Evolutionary conservation across 2,329 filamentous ascomycete genomes (phyloP), one percentile per base, ranked within the genome.

Genomic region (Chaetomiaceae sp.): DNA sequence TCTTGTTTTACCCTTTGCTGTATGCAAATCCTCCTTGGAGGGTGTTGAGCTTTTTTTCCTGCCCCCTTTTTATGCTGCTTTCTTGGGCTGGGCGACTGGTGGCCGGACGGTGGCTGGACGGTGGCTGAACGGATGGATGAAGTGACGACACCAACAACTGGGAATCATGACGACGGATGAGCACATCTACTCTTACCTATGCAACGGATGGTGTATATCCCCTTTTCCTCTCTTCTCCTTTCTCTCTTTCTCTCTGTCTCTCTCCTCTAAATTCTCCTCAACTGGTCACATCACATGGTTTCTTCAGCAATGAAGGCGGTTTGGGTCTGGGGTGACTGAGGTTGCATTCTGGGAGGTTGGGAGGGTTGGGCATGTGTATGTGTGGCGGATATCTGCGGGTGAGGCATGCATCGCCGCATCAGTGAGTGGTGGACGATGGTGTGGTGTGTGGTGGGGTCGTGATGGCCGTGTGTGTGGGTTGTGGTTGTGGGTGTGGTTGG

Each of bases 111-210:
- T 25, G 16, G 16, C 8, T 31, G 30, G 43, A 16, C 19, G 38
- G 42, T 41, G 14, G 23, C 34, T 34, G 39, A 44, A 37, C 2
- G 27, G 5, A 33, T 33, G 35, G 27, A 41, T 44, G 37, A 50
- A 39, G 30, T 39, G 17, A 47, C 40, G 44, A 48, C 20, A 23
- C 27, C 40, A 16, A 40, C 30, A 31, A 39, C 4, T 31, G 27
- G 30, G 16, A 51, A 46, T 30, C 42, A 51, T 17, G 43, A 41
- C 42, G 19, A 31, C 39, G 16, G 16, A 42, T 38, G 39, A 25
- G 27, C 27, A 27, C 47, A 35, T n/a, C n/a, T n/a, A n/a, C n/a
- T n/a, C n/a, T n/a, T n/a, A n/a, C 21, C 20, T 12, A 12, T 33
- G 34, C 23, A 12, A 17, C 33, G 31, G 37, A 48, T 46, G 30